phyloP scores from a whole-genome alignment of 2,329 filamentous ascomycete species.

The Penicillium italicum region DNA sequence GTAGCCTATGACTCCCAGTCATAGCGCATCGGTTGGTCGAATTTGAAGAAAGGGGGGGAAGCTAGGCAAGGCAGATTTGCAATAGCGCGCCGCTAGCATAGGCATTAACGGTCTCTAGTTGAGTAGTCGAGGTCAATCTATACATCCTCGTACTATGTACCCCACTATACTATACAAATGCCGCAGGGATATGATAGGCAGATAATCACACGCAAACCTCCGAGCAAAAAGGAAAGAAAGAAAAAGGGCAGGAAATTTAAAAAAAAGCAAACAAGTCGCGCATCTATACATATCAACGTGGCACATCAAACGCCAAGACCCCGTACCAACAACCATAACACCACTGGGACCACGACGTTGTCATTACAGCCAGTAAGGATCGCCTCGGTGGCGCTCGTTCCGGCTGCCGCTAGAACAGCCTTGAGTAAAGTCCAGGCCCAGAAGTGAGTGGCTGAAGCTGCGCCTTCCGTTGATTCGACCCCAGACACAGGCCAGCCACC shows the following conservation, averaged over 20 bases:
- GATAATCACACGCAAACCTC: constrained; percentile 1
- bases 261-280: background rate
- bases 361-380: constrained; percentile 96
- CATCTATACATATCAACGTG: constrained; percentile 4
- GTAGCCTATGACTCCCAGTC: constrained; percentile 8
- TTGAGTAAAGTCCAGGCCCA: constrained; percentile 50
- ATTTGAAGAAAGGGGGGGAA: background rate
- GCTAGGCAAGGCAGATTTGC: constrained; percentile 6
- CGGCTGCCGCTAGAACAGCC: constrained; percentile 66
- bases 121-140: background rate
- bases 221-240: background rate
- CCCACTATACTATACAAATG: constrained; percentile 11
- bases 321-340: constrained; percentile 88
- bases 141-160: constrained; percentile 2
- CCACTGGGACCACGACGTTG: constrained; percentile 92
- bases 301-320: constrained; percentile 52
- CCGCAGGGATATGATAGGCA: background rate
- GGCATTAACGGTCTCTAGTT: background rate
- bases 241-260: background rate
- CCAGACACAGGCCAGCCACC: constrained; percentile 62
- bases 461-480: constrained; percentile 11
- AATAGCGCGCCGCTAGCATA: constrained; percentile 3
- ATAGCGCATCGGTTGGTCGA: background rate
- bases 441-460: constrained; percentile 17
- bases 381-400: constrained; percentile 88